Evolutionary conservation across 495 filamentous ascomycete genomes (phyloP).

Genomic region (Podospora didyma): DNA sequence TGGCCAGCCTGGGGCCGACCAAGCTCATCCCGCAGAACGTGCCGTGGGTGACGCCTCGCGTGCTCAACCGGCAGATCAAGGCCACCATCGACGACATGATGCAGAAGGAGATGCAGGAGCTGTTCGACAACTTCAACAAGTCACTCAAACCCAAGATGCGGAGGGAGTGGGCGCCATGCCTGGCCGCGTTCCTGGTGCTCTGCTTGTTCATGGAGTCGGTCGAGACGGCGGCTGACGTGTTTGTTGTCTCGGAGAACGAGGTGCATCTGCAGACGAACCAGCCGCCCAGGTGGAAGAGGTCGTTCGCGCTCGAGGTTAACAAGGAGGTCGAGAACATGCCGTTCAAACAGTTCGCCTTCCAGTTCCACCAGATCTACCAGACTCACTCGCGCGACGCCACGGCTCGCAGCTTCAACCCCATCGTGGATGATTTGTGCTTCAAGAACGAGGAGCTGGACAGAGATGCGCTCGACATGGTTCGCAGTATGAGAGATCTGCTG

Average conservation of each 20-base stretch:
- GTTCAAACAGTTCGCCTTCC: constrained; percentile 48
- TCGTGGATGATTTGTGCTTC: constrained; percentile 31
- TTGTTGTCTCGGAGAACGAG: constrained; percentile 46
- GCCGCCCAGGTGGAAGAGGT: constrained; percentile 30
- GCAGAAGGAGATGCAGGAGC: constrained; percentile 36
- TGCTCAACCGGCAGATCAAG: constrained; percentile 52
- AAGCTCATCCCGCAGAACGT: constrained; percentile 31
- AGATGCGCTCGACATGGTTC: constrained; percentile 39
- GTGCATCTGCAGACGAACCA: constrained; percentile 30
- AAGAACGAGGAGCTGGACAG: constrained; percentile 36
- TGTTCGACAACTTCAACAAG: constrained; percentile 44
- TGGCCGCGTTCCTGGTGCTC: constrained; percentile 47
- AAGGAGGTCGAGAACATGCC: constrained; percentile 46
- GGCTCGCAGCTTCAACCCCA: constrained; percentile 42
- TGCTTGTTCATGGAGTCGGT: constrained; percentile 51
- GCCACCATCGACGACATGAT: constrained; percentile 47
- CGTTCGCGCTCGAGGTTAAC: constrained; percentile 38
- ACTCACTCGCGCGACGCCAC: constrained; percentile 41
- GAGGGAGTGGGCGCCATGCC: constrained; percentile 47
- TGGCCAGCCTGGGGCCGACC: constrained; percentile 30
- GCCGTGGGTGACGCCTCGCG: constrained; percentile 42
- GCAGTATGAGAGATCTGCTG: constrained; percentile 34
- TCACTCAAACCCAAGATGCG: constrained; percentile 46
- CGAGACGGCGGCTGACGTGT: constrained; percentile 46
- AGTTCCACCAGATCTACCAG: constrained; percentile 53